Evolutionary conservation across 75 land plant genomes (phyloP), one percentile per base, ranked within the genome.

Genomic region (Pinus albicaulis): DNA sequence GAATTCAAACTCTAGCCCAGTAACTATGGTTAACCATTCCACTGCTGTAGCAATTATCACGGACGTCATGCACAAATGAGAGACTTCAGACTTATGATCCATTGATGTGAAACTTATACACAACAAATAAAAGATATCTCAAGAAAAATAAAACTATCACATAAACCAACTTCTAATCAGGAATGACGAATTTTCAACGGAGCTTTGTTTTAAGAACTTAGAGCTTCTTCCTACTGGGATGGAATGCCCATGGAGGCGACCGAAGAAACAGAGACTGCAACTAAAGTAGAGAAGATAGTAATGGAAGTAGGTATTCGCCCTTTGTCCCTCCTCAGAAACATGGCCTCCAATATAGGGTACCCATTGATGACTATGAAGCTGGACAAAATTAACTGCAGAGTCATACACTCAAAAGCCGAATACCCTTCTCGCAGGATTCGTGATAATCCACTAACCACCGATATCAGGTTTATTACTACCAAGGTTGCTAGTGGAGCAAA

Each of bases 251-350:
- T 38, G 53, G 53, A 8, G 1, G 77, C 84, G 26, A 70, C 23
- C 16, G 3, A 55, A 60, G 64, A 71, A 16, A 74, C 41, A 19
- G 28, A 4, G 2, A 41, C 55, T 15, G 62, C 78, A 14, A 74
- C 5, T 1, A 13, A 1, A 48, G 3, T 17, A 24, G 86, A 80
- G 34, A 57, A 0, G 17, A 80, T 17, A 38, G 63, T 74, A 53
- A 55, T 53, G 20, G 79, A 77, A 4, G 55, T 15, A 11, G 79
- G 55, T 41, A 84, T 58, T 0, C 82, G 22, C 4, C 79, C 86
- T 70, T 60, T 75, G 22, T 84, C 86, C 28, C 57, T 80, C 78
- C 86, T 80, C 52, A 77, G 10, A 3, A 77, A 2, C 77, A 84
- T 78, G 2, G 70, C 86, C 75, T 80, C 86, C 56, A 80, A 41